A percentile compares a stretch with the other conserved stretches of the same genome.
Conservation (phyloP, 192 early-diverging fungal species). For the Rhizoclosmatium sp. region DNA sequence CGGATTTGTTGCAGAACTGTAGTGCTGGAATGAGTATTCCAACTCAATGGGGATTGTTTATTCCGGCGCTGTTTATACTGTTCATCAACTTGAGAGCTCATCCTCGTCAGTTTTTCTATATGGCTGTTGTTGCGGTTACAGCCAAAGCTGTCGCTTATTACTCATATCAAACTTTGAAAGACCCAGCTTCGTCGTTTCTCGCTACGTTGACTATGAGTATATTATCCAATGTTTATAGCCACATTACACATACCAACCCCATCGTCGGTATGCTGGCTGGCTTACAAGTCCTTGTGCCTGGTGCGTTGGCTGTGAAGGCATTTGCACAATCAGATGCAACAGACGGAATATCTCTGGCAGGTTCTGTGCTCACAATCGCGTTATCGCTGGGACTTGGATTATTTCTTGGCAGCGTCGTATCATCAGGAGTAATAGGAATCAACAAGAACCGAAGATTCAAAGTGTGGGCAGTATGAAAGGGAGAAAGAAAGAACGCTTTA, state of each 20-base stretch:
- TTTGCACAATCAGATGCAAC: slow-evolving; percentile 28
- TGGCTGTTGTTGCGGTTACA: slow-evolving; percentile 35
- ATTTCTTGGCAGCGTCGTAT: slow-evolving; percentile 43
- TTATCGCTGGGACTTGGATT: slow-evolving; percentile 41
- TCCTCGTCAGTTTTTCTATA: slow-evolving; percentile 43
- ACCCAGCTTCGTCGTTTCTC: slow-evolving; percentile 32
- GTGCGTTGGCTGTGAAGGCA: slow-evolving; percentile 40
- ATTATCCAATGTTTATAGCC: slow-evolving; percentile 36
- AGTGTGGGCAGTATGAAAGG: too few relatives aligned
- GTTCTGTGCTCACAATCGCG: slow-evolving; percentile 38
- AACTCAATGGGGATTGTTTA: slow-evolving; percentile 33
- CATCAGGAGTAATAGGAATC: background rate
- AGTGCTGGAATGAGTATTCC: too few relatives aligned
- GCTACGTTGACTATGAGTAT: slow-evolving; percentile 43
- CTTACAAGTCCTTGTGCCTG: slow-evolving; percentile 43
- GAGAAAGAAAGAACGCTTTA: too few relatives aligned
- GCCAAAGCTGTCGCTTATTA: slow-evolving; percentile 25
- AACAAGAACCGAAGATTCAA: too few relatives aligned
- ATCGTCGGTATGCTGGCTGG: slow-evolving; percentile 44
- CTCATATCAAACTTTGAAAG: slow-evolving; percentile 15
- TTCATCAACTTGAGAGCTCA: slow-evolving; percentile 45
- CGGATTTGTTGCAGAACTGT: too few relatives aligned
- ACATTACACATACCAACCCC: slow-evolving; percentile 34
- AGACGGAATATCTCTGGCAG: slow-evolving; percentile 34
- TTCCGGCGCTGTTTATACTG: slow-evolving; percentile 39